Conservation (phyloP, 2,329 filamentous ascomycete genomes). For the Aspergillus udagawae region DNA sequence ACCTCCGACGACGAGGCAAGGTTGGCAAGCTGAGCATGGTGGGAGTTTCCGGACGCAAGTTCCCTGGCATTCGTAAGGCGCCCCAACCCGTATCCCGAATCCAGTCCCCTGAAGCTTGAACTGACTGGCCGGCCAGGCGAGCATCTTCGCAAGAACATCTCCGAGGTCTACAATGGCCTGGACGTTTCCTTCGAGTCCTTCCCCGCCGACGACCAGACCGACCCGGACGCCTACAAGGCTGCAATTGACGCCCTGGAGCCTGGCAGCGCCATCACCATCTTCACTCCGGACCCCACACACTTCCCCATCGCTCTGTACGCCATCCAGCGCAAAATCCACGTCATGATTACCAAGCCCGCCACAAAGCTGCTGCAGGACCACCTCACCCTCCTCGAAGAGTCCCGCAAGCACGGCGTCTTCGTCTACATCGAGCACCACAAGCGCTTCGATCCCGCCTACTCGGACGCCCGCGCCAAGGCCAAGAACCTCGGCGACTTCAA, state of each 20-base stretch:
- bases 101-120: slow-evolving; percentile 7
- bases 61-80: slow-evolving; percentile 76
- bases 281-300: slow-evolving; percentile 90
- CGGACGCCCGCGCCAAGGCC: slow-evolving; percentile 76
- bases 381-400: slow-evolving; percentile 67
- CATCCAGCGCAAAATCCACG: slow-evolving; percentile 81
- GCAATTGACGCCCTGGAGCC: slow-evolving; percentile 79
- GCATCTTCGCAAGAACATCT: slow-evolving; percentile 84
- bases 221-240: slow-evolving; percentile 79
- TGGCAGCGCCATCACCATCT: slow-evolving; percentile 90
- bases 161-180: slow-evolving; percentile 78
- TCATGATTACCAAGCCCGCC: slow-evolving; percentile 90
- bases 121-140: slow-evolving; percentile 51
- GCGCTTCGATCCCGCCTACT: slow-evolving; percentile 89
- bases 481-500: slow-evolving; percentile 85
- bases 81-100: not conserved
- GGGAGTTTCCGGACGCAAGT: slow-evolving; percentile 83
- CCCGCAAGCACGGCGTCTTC: slow-evolving; percentile 72
- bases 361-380: slow-evolving; percentile 81
- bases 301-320: slow-evolving; percentile 90
- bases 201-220: slow-evolving; percentile 66
- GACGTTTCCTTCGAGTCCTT: slow-evolving; percentile 83
- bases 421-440: slow-evolving; percentile 97
- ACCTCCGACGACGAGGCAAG: slow-evolving; percentile 82
- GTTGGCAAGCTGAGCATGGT: slow-evolving; percentile 85